These are phyloP conservation scores for Starmerella bacillaris DNA, from an alignment of 805 yeast genomes.

Conservation along the genomic window DNA sequence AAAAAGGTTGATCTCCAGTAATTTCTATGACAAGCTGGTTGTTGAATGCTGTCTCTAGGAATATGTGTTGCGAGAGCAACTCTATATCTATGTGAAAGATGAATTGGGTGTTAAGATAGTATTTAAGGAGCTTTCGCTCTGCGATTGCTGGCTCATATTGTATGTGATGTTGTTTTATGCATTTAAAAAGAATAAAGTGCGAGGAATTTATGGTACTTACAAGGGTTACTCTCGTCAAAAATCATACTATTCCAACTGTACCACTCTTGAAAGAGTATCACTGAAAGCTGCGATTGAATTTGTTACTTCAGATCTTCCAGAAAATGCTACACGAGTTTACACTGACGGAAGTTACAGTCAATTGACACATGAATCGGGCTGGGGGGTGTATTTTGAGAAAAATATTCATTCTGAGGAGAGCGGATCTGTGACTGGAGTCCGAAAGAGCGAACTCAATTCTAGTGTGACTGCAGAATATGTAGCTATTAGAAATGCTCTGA, in stretches of 20 bases:
- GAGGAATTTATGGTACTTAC: background rate
- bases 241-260: background rate
- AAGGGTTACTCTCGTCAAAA: background rate
- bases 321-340: background rate
- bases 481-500: background rate
- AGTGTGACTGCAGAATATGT: background rate
- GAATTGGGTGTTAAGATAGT: no score
- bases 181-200: background rate
- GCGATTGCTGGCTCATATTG: no score
- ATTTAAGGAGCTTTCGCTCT: no score
- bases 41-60: no score
- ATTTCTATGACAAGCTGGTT: no score
- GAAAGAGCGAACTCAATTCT: background rate
- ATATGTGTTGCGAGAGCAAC: no score
- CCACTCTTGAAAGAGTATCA: background rate
- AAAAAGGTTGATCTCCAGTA: no score
- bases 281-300: background rate
- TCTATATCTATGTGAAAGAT: no score
- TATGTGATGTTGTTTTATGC: background rate
- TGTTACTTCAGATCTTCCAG: background rate
- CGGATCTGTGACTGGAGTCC: background rate
- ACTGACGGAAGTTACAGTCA: background rate
- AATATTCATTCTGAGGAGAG: background rate
- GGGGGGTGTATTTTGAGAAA: background rate
- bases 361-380: background rate